Conservation (phyloP, 257 asterid genomes). For the Mentha longifolia region DNA sequence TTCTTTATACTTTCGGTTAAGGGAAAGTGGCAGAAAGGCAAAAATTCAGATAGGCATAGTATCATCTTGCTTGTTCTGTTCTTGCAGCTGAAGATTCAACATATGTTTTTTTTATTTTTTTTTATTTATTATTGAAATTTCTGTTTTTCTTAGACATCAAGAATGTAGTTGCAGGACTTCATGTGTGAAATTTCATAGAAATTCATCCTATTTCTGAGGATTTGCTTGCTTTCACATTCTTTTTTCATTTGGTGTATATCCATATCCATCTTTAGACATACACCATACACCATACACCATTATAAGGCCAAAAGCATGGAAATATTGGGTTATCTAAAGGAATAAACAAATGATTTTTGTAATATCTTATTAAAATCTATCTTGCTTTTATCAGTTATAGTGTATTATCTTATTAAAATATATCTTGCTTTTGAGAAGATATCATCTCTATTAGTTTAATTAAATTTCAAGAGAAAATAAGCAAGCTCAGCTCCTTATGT, state of each 20-base stretch:
- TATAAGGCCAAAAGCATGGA: too few species aligned
- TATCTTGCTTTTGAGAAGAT: not conserved
- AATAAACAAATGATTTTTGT: not conserved
- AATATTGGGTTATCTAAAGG: not conserved
- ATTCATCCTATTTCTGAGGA: slow-evolving; percentile 9
- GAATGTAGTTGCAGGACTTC: not conserved
- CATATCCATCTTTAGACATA: not conserved
- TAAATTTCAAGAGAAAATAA: too few species aligned
- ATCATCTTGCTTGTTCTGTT: not conserved
- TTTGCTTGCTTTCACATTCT: not conserved
- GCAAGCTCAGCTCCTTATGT: too few species aligned
- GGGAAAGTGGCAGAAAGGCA: not conserved
- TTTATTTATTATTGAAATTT: not conserved
- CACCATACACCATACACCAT: not conserved
- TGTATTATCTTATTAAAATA: too few species aligned
- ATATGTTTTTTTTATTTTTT: too few species aligned
- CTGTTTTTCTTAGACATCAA: not conserved
- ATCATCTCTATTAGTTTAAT: not conserved
- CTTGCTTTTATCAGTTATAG: too few species aligned
- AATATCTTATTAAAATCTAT: too few species aligned
- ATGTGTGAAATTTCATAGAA: not conserved
- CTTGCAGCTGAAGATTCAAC: not conserved
- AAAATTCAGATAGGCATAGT: slow-evolving; percentile 9
- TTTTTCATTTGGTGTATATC: not conserved
- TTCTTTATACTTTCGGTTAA: slow-evolving; percentile 20